phyloP scores from a whole-genome alignment of 208 protist genomes.

The Kentomonas sorsogonicus region DNA sequence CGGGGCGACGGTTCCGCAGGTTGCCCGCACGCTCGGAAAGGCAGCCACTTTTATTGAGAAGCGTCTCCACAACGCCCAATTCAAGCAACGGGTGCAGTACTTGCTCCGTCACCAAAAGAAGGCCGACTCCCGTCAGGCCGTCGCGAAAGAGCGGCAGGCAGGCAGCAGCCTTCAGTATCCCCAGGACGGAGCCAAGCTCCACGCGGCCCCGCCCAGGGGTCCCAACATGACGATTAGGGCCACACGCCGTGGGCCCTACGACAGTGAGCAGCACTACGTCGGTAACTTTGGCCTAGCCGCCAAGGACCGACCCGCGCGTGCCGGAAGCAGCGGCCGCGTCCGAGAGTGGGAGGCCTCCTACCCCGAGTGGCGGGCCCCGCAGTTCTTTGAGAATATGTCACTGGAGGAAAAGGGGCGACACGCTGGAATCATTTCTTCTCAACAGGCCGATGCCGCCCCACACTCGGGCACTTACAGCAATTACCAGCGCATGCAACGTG shows the following conservation, averaged over 20 bases:
- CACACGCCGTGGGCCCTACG: slow-evolving; percentile 22
- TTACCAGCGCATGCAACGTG: slow-evolving; percentile 37
- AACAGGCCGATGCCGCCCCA: too few relatives aligned
- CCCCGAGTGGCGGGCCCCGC: slow-evolving; percentile 35
- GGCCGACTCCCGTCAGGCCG: neutral
- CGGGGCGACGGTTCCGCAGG: slow-evolving; percentile 72
- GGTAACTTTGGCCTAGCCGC: neutral
- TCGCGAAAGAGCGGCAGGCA: neutral
- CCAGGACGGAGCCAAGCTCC: slow-evolving; percentile 2
- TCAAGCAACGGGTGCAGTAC: slow-evolving; percentile 82
- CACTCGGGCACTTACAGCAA: slow-evolving; percentile 54
- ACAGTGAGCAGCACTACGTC: neutral
- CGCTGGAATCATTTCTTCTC: slow-evolving; percentile 34
- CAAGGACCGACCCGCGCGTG: too few relatives aligned
- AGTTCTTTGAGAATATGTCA: slow-evolving; percentile 57
- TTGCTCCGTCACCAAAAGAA: slow-evolving; percentile 58
- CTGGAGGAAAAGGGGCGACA: slow-evolving; percentile 68
- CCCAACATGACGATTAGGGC: slow-evolving; percentile 16
- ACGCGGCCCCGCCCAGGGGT: slow-evolving; percentile 1
- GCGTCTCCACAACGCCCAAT: slow-evolving; percentile 83
- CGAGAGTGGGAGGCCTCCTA: slow-evolving; percentile 71
- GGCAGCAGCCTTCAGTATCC: neutral
- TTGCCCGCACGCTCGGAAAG: slow-evolving; percentile 78
- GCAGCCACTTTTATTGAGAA: slow-evolving; percentile 76
- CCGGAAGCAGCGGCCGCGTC: too few relatives aligned